These are phyloP conservation scores for Cicer bijugum DNA, from an alignment of 306 rosid species.

Conservation along the genomic window DNA sequence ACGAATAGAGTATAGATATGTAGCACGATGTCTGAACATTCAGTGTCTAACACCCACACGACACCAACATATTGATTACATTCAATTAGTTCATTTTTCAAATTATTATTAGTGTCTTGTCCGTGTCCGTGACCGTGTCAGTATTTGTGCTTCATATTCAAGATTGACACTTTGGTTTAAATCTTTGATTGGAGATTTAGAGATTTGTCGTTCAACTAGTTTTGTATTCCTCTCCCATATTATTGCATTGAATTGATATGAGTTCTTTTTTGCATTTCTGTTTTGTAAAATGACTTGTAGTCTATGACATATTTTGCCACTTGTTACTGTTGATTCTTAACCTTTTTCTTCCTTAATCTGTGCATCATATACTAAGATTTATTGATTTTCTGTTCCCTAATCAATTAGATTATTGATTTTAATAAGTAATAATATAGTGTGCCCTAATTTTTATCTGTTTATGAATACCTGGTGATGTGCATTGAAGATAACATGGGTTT, in stretches of 20 bases:
- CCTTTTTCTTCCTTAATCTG: not conserved
- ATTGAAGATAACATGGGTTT: conserved; percentile 22
- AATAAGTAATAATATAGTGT: not conserved
- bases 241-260: conserved; percentile 18
- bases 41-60: no score
- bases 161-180: not conserved
- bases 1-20: no score
- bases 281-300: not conserved
- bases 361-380: not conserved
- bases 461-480: conserved; percentile 20
- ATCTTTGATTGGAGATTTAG: not conserved
- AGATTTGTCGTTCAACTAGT: conserved; percentile 25
- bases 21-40: no score
- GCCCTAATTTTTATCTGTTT: conserved; percentile 16
- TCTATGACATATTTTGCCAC: conserved; percentile 19
- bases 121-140: no score
- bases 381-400: conserved; percentile 12
- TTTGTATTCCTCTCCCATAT: not conserved
- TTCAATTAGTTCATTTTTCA: no score
- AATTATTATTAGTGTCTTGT: no score
- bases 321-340: conserved; percentile 16
- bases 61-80: no score
- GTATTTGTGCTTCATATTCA: no score
- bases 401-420: not conserved
- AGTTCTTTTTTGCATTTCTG: not conserved